Conservation (phyloP, 768 basidiomycete genomes). For the Sporobolomyces pararoseus region DNA sequence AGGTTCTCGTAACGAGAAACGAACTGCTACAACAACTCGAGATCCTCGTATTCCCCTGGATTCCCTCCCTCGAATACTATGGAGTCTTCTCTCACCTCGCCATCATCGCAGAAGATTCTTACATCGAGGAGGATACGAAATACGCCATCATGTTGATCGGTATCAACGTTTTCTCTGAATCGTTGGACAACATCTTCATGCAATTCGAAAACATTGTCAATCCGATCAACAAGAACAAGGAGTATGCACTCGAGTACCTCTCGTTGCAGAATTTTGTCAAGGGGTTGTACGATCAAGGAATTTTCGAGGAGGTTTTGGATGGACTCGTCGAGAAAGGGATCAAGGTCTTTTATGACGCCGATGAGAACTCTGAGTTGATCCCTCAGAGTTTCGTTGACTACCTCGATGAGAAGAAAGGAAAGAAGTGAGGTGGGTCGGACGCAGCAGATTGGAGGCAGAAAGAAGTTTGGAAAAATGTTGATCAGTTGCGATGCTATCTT, state of each 20-base stretch:
- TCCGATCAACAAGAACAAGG: no score
- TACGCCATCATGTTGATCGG: neutral
- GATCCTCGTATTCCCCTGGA: neutral
- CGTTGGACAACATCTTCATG: neutral
- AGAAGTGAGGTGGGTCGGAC: slow-evolving; percentile 1
- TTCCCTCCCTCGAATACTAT: neutral
- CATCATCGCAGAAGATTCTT: neutral
- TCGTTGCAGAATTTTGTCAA: neutral
- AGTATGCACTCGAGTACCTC: neutral
- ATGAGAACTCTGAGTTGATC: neutral
- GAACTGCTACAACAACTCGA: neutral
- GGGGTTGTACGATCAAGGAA: no score
- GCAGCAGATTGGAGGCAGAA: no score
- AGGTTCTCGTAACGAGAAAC: neutral
- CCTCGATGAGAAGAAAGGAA: neutral
- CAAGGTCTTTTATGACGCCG: neutral
- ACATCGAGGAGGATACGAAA: neutral
- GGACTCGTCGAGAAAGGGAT: neutral
- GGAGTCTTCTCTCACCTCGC: neutral
- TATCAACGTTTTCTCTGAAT: no score
- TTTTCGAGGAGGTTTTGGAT: neutral
- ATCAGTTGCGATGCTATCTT: no score
- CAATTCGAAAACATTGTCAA: no score
- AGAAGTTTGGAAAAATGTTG: no score
- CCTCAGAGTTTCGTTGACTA: neutral